Evolutionary conservation across 164 flowering plant genomes (phyloP).

Genomic region (Liriodendron chinense): DNA sequence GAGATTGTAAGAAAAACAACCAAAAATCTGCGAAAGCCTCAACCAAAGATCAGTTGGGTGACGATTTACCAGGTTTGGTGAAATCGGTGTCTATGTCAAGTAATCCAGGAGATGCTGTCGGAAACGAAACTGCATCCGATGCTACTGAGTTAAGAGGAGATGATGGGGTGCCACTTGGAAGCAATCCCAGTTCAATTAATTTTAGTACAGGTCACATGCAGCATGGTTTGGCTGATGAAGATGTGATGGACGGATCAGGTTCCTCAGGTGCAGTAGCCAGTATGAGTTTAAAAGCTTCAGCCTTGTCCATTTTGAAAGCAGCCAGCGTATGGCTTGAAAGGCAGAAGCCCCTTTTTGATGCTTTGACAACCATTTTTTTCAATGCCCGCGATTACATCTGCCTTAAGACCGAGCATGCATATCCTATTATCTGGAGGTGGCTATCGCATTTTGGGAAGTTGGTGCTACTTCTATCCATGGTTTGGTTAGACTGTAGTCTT

Average conservation of each 20-base stretch:
- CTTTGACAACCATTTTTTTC: constrained; percentile 24
- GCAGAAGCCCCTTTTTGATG: constrained; percentile 42
- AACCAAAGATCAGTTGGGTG: constrained; percentile 31
- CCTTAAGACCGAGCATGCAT: constrained; percentile 43
- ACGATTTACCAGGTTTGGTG: constrained; percentile 20
- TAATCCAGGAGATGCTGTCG: constrained; percentile 21
- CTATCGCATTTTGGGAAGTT: constrained; percentile 57
- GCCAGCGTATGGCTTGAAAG: constrained; percentile 51
- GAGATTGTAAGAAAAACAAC: constrained; percentile 35
- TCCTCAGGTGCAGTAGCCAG: constrained; percentile 26
- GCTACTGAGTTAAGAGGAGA: constrained; percentile 25
- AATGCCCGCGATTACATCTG: constrained; percentile 36
- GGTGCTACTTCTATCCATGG: constrained; percentile 60
- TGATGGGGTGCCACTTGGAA: constrained; percentile 13
- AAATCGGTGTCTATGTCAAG: constrained; percentile 18
- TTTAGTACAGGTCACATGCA: constrained; percentile 14
- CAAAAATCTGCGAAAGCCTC: constrained; percentile 26
- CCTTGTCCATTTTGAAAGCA: constrained; percentile 34
- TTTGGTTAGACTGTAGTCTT: constrained; percentile 82
- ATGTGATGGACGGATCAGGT: constrained; percentile 21
- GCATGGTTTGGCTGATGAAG: constrained; percentile 27
- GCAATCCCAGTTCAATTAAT: constrained; percentile 13
- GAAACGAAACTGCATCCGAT: constrained; percentile 19
- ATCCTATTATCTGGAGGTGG: constrained; percentile 68
- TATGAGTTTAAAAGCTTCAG: constrained; percentile 34